Conservation (phyloP, 2,329 filamentous ascomycete species). For the Colletotrichum sp. region DNA sequence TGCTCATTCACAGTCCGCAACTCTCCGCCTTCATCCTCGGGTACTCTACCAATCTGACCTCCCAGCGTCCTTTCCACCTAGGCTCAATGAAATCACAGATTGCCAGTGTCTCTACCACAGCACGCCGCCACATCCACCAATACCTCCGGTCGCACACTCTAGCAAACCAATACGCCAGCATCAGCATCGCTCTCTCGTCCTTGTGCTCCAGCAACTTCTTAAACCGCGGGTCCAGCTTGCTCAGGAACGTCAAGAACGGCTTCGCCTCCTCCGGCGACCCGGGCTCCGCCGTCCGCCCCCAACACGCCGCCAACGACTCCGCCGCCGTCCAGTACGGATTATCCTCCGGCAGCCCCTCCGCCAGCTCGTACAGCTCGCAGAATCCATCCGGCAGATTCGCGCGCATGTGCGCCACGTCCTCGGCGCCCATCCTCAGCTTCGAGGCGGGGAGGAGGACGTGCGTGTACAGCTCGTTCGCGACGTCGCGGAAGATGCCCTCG, state of each 20-base stretch:
- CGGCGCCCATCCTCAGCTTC: constrained; percentile 18
- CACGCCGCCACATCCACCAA: constrained; percentile 55
- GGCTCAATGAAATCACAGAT: constrained; percentile 46
- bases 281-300: background rate
- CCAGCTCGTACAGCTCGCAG: constrained; percentile 30
- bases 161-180: constrained; percentile 64
- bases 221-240: constrained; percentile 48
- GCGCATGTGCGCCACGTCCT: constrained; percentile 15
- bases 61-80: background rate
- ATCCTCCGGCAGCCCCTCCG: constrained; percentile 18
- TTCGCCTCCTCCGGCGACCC: constrained; percentile 29
- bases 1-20: background rate
- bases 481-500: constrained; percentile 50
- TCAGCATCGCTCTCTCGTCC: constrained; percentile 56
- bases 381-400: constrained; percentile 35
- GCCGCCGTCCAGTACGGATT: constrained; percentile 39
- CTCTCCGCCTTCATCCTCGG: background rate
- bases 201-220: constrained; percentile 50
- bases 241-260: constrained; percentile 52
- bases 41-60: background rate
- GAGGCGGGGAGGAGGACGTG: constrained; percentile 14
- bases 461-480: constrained; percentile 21
- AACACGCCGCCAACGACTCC: constrained; percentile 2
- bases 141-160: constrained; percentile 42
- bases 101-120: constrained; percentile 52